These are phyloP conservation scores for Cercospora beticola DNA, from an alignment of 2,329 filamentous ascomycete genomes.

Conservation along the genomic window DNA sequence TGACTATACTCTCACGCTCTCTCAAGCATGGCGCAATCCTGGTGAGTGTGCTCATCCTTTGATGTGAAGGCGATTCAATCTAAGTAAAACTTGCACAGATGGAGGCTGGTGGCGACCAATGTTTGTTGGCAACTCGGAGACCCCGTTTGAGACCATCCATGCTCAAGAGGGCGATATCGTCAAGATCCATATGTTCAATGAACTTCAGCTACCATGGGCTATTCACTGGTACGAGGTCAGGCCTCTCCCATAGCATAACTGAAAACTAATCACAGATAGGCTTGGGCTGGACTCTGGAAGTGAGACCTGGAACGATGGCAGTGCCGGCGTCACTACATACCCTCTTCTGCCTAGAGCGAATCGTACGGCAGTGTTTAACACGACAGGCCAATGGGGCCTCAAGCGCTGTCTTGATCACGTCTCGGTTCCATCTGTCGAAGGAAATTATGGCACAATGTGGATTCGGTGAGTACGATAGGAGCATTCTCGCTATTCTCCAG, in stretches of 20 bases:
- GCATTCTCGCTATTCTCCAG: not conserved
- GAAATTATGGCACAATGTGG: slow-evolving; percentile 25
- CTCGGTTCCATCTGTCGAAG: slow-evolving; percentile 24
- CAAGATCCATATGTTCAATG: slow-evolving; percentile 23
- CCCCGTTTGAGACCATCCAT: slow-evolving; percentile 22
- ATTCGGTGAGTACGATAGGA: slow-evolving; percentile 8
- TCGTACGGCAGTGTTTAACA: slow-evolving; percentile 23
- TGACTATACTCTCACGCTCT: slow-evolving; percentile 21
- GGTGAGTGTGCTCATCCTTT: not conserved
- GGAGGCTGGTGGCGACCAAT: slow-evolving; percentile 23
- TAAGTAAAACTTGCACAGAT: slow-evolving; percentile 7
- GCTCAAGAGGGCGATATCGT: slow-evolving; percentile 24
- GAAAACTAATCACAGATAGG: not conserved
- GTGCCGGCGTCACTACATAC: slow-evolving; percentile 21
- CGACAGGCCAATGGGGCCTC: slow-evolving; percentile 25
- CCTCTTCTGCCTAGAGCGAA: slow-evolving; percentile 25
- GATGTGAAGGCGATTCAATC: not conserved
- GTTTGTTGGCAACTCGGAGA: slow-evolving; percentile 24
- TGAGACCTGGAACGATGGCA: slow-evolving; percentile 26
- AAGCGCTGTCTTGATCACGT: slow-evolving; percentile 26
- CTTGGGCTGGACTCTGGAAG: slow-evolving; percentile 12
- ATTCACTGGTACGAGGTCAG: slow-evolving; percentile 13
- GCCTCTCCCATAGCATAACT: not conserved
- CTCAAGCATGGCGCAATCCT: slow-evolving; percentile 23
- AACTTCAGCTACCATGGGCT: slow-evolving; percentile 15